Conservation (phyloP, 176 grass and related monocot genomes). For the Tillandsia fasciculata region DNA sequence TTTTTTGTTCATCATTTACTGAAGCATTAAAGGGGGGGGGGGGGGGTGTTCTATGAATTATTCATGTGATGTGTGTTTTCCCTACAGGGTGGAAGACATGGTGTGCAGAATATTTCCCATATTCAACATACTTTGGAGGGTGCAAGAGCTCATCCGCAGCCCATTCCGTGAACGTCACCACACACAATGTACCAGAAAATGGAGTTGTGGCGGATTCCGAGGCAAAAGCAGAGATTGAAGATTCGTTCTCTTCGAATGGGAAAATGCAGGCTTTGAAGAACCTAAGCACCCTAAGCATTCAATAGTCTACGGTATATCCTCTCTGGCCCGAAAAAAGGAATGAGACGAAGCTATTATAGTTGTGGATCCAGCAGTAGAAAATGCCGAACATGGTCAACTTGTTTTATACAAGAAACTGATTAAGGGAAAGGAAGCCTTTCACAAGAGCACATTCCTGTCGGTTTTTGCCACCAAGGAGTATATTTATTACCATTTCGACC, state of each 20-base stretch:
- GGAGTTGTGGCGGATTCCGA: slow-evolving; percentile 32
- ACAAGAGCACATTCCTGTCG: too few relatives aligned
- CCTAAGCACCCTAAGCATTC: slow-evolving; percentile 46
- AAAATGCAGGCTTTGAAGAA: slow-evolving; percentile 40
- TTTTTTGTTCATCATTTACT: background rate
- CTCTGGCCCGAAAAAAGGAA: slow-evolving; percentile 22
- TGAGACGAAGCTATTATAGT: slow-evolving; percentile 15
- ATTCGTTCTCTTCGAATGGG: slow-evolving; percentile 37
- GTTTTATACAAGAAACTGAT: too few relatives aligned
- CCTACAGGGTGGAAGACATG: slow-evolving; percentile 77
- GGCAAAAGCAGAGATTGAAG: slow-evolving; percentile 21
- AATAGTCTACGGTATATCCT: slow-evolving; percentile 22
- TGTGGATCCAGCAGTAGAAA: slow-evolving; percentile 16
- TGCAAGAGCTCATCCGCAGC: slow-evolving; percentile 36
- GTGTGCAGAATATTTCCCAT: slow-evolving; percentile 76
- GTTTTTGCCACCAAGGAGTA: too few relatives aligned
- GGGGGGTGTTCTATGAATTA: background rate
- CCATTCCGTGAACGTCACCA: slow-evolving; percentile 21
- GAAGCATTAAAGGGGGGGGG: background rate
- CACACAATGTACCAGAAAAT: slow-evolving; percentile 65
- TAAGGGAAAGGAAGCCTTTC: too few relatives aligned
- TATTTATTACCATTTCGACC: slow-evolving; percentile 8
- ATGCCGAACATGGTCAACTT: too few relatives aligned
- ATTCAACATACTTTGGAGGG: slow-evolving; percentile 76
- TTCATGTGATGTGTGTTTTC: slow-evolving; percentile 17